Base-by-base conservation (phyloP, 2,329 filamentous ascomycete genomes). In the Herpotrichia juniperi region DNA sequence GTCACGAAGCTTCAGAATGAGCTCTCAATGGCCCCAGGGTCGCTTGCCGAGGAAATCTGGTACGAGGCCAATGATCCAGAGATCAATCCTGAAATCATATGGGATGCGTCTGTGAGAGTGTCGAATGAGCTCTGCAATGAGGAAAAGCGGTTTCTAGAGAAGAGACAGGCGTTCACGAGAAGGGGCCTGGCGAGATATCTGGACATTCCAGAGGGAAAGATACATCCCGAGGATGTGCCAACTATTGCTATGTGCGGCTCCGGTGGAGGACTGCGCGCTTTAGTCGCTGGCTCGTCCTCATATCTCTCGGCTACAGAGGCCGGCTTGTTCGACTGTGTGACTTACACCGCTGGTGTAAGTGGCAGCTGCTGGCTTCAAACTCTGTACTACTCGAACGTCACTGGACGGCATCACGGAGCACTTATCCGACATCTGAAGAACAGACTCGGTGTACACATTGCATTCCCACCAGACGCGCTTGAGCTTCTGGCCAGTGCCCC, bases 351-450 rank as follows among this genome's bases (percentile, higher is more conserved):
- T 4, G 94, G 94, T 1, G 94, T 99, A 43, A 97, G 92, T 68
- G 94, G 94, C 0, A 96, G 90, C 58, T 97, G 94, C 73, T 99
- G 94, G 94, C 81, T 97, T 5, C 93, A 97, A 71, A 82, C 90
- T 0, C 80, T 99, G 3, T 96, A 90, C 69, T 87, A 94, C 67
- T 93, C 91, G 0, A 90, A 91, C 0, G 82, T 97, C 50, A 83
- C 88, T 0, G 80, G 82, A 14, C 84, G 87, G 48, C 85, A 84
- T 56, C 84, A 96, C 61, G 78, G 81, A 19, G 83, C 80, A 31
- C 80, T 96, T 17, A 83, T 97, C 32, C 84, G 93, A 9, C 94
- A 99, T 67, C 77, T 99, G 48, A 97, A 96, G 73, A 84, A 87
- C 44, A 85, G 94, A 22, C 82, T 97, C 3, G 88, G 88, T 1